Conservation (phyloP, 768 basidiomycete genomes). For the Lactarius tabidus region DNA sequence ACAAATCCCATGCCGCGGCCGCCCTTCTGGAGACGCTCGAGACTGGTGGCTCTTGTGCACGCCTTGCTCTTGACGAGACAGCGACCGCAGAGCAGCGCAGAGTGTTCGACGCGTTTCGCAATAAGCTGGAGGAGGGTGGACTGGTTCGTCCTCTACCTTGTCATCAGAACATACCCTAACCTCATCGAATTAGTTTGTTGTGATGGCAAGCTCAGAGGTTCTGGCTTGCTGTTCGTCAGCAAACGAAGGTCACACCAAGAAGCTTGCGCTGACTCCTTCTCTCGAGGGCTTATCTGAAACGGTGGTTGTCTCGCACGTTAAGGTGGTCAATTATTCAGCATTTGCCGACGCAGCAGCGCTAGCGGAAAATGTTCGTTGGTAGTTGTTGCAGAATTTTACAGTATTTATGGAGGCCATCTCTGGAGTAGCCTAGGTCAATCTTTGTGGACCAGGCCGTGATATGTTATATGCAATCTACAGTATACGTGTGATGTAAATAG, state of each 20-base stretch:
- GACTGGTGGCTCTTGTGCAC: conserved; percentile 25
- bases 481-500: too few relatives aligned
- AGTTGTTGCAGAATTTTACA: conserved; percentile 15
- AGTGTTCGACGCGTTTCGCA: conserved; percentile 17
- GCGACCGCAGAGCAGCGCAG: conserved; percentile 13
- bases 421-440: not conserved
- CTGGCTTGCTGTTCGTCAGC: conserved; percentile 24
- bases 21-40: conserved; percentile 24
- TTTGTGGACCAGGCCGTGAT: too few relatives aligned
- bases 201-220: conserved; percentile 20
- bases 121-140: conserved; percentile 20
- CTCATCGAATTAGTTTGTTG: conserved; percentile 16
- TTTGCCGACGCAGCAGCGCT: conserved; percentile 29
- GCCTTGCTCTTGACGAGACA: conserved; percentile 17
- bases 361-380: conserved; percentile 42
- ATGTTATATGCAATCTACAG: too few relatives aligned
- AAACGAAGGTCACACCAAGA: conserved; percentile 20
- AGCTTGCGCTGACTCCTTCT: conserved; percentile 14
- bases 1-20: conserved; percentile 22
- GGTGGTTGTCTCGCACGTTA: conserved; percentile 26
- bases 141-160: conserved; percentile 12
- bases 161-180: not conserved
- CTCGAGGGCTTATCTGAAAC: conserved; percentile 19
- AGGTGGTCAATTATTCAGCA: conserved; percentile 19
- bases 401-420: not conserved